Conservation (phyloP, 768 basidiomycete genomes). For the Peribolospora kevripleyi region DNA sequence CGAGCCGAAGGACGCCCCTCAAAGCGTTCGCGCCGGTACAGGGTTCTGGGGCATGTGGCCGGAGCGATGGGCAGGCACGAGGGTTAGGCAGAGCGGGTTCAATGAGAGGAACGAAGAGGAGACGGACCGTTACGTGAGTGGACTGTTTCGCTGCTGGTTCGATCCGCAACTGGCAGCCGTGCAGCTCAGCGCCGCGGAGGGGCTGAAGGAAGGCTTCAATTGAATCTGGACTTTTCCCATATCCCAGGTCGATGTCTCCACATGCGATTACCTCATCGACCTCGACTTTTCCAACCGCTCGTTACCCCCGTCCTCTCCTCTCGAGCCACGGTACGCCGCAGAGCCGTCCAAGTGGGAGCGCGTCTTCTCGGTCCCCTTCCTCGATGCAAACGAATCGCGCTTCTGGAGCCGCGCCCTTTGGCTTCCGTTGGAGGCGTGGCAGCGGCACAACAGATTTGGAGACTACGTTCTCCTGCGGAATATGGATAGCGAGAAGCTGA, state of each 20-base stretch:
- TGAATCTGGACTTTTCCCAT: conserved; percentile 2
- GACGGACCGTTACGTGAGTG: conserved; percentile 46
- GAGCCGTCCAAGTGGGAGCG: conserved; percentile 52
- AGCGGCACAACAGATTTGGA: conserved; percentile 47
- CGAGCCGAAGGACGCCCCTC: conserved; percentile 20
- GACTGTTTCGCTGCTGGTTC: conserved; percentile 3
- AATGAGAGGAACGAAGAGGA: conserved; percentile 79
- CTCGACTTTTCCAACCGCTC: conserved; percentile 59
- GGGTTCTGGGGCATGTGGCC: conserved; percentile 33
- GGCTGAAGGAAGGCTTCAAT: background rate
- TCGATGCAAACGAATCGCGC: conserved; percentile 53
- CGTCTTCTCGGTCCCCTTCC: conserved; percentile 53
- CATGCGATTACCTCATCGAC: conserved; percentile 79
- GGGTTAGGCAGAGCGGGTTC: conserved; percentile 24
- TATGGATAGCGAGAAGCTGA: background rate
- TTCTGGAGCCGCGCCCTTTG: conserved; percentile 52
- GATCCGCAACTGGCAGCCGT: background rate
- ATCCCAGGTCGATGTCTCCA: conserved; percentile 37
- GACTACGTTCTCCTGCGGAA: conserved; percentile 69
- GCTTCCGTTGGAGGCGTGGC: conserved; percentile 49
- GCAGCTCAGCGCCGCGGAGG: background rate
- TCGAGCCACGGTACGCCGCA: conserved; percentile 58
- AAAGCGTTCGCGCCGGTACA: conserved; percentile 8
- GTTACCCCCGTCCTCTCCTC: conserved; percentile 11
- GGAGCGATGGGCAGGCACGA: conserved; percentile 34